phyloP scores from a whole-genome alignment of 805 yeast genomes.

The Dipodascus geniculatus region DNA sequence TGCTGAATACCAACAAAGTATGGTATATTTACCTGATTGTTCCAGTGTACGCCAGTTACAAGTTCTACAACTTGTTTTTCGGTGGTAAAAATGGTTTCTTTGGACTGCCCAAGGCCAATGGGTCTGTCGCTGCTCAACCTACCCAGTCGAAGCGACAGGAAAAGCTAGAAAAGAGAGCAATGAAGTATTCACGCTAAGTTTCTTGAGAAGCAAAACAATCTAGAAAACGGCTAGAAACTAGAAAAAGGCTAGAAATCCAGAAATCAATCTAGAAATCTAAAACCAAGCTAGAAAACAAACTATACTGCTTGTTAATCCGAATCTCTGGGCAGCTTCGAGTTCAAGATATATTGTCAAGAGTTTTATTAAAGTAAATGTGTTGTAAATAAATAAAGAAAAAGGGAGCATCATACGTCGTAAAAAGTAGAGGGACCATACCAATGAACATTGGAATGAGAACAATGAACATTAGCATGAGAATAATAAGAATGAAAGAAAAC shows the following conservation, averaged over 20 bases:
- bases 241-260: background rate
- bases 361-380: too few species aligned
- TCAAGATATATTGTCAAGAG: too few species aligned
- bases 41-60: slow-evolving; percentile 42
- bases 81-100: slow-evolving; percentile 16
- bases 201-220: background rate
- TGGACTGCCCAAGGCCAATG: slow-evolving; percentile 8
- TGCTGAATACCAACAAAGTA: slow-evolving; percentile 44
- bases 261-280: background rate
- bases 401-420: too few species aligned
- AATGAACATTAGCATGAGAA: too few species aligned
- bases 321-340: too few species aligned
- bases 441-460: too few species aligned
- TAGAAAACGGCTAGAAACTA: too few species aligned
- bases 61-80: slow-evolving; percentile 31
- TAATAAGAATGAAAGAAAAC: too few species aligned
- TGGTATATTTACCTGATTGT: slow-evolving; percentile 45
- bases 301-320: too few species aligned
- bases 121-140: slow-evolving; percentile 7
- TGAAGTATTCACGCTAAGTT: slow-evolving; percentile 7
- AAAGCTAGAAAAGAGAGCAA: slow-evolving; percentile 27
- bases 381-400: too few species aligned
- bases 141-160: slow-evolving; percentile 27
- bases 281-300: too few species aligned
- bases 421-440: too few species aligned